Percentiles rank a stretch among this genome's conserved stretches.
These are phyloP conservation scores for Cyberlindnera sargentensis DNA, from an alignment of 805 yeast genomes.

Conservation along the genomic window DNA sequence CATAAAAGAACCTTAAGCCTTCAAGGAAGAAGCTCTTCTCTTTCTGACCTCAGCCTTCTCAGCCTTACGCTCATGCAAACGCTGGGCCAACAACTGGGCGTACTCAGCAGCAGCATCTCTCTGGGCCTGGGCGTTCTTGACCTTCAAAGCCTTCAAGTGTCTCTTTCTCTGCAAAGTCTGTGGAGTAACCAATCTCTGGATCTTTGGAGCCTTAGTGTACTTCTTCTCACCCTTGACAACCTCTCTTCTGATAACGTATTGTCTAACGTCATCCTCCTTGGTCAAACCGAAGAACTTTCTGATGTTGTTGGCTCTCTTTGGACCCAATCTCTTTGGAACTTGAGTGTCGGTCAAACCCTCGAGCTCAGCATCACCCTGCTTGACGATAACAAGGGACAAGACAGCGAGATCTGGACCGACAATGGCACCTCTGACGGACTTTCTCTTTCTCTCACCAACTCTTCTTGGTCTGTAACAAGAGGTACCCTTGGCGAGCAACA, in stretches of 20 bases:
- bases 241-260: conserved; percentile 97
- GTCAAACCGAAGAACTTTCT: conserved; percentile 98
- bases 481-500: conserved; percentile 87
- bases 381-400: conserved; percentile 85
- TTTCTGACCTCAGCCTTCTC: conserved; percentile 97
- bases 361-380: conserved; percentile 95
- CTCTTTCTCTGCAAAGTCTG: conserved; percentile 99
- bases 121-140: conserved; percentile 95
- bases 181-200: conserved; percentile 99
- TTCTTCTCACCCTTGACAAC: conserved; percentile 96
- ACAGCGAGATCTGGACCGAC: conserved; percentile 97
- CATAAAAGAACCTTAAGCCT: conserved; percentile 45
- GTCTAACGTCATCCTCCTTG: conserved; percentile 61
- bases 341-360: conserved; percentile 93
- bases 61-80: conserved; percentile 97
- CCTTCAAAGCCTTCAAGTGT: conserved; percentile 87
- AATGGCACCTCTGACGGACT: conserved; percentile 99
- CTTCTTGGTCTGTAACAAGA: conserved; percentile 99
- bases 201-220: conserved; percentile 99
- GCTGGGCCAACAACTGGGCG: conserved; percentile 97
- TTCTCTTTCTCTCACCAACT: conserved; percentile 99
- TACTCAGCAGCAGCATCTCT: conserved; percentile 99
- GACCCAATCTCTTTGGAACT: conserved; percentile 99
- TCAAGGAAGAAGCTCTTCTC: conserved; percentile 99
- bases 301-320: conserved; percentile 99